Evolutionary conservation across 2,329 filamentous ascomycete species (phyloP).

Genomic region (Penicillium sp.): DNA sequence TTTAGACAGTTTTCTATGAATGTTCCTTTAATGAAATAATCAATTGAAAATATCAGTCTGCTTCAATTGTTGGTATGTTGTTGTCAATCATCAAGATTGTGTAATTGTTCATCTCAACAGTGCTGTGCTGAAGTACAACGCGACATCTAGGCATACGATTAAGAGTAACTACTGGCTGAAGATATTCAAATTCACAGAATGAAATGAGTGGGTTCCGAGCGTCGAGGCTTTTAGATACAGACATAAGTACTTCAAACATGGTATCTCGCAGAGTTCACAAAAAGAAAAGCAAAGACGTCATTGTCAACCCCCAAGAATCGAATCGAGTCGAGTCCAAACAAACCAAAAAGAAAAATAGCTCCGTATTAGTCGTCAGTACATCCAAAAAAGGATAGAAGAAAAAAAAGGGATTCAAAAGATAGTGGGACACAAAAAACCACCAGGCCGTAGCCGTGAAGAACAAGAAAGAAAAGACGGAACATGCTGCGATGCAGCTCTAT

Average conservation of each 20-base stretch:
- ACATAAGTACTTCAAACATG: slow-evolving; percentile 21
- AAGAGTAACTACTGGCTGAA: neutral
- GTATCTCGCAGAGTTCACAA: slow-evolving; percentile 25
- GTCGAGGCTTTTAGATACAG: slow-evolving; percentile 14
- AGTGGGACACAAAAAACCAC: slow-evolving; percentile 13
- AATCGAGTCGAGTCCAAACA: neutral
- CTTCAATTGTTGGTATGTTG: neutral
- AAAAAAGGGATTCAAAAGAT: slow-evolving; percentile 4
- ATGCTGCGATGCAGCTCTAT: slow-evolving; percentile 15
- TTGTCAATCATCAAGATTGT: neutral
- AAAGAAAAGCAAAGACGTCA: slow-evolving; percentile 9
- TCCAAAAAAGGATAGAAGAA: neutral
- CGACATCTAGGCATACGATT: neutral
- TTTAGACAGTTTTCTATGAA: neutral
- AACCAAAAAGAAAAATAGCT: slow-evolving; percentile 12
- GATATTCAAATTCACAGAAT: neutral
- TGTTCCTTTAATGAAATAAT: neutral
- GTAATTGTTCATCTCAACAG: neutral
- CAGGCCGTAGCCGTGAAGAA: slow-evolving; percentile 14
- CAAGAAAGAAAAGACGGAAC: slow-evolving; percentile 6
- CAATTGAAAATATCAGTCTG: neutral
- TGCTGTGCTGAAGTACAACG: neutral
- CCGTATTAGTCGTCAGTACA: slow-evolving; percentile 19
- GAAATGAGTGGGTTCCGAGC: slow-evolving; percentile 3
- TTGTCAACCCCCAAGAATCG: neutral